Evolutionary conservation across 2,329 filamentous ascomycete species (phyloP).

Genomic region (Trichoderma sp.): DNA sequence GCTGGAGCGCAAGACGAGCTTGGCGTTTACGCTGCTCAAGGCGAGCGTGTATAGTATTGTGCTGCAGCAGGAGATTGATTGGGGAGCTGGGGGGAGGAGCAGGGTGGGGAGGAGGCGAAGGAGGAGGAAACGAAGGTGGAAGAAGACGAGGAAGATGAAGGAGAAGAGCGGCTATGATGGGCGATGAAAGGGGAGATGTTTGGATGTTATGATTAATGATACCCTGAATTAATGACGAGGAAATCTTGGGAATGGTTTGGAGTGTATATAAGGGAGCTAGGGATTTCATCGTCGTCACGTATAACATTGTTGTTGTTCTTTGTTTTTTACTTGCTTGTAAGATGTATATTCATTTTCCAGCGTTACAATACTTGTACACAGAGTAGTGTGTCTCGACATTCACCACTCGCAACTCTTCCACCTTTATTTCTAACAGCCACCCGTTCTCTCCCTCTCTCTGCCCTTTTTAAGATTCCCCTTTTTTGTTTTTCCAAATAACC

Average conservation of each 20-base stretch:
- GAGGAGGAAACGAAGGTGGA: background rate
- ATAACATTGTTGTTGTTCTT: background rate
- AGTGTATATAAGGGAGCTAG: background rate
- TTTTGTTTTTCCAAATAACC: background rate
- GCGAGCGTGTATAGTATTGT: conserved; percentile 99
- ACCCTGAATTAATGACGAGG: background rate
- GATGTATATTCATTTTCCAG: conserved; percentile 6
- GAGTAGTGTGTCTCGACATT: conserved; percentile 5
- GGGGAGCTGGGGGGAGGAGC: conserved; percentile 46
- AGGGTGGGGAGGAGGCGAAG: background rate
- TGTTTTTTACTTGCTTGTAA: background rate
- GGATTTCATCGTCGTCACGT: background rate
- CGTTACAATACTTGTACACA: conserved; percentile 16
- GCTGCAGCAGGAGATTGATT: conserved; percentile 91
- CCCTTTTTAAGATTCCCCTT: background rate
- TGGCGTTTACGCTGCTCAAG: conserved; percentile 95
- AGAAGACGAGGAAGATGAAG: background rate
- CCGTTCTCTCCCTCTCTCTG: background rate
- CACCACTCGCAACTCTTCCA: conserved; percentile 6
- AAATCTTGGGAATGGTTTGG: background rate
- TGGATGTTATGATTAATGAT: background rate
- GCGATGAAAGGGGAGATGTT: background rate
- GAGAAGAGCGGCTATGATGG: background rate
- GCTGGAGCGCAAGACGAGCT: conserved; percentile 88
- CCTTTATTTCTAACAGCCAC: background rate